Evolutionary conservation across 495 filamentous ascomycete species (phyloP), one percentile per base, ranked within the genome.

Genomic region (Penicillium salamii): DNA sequence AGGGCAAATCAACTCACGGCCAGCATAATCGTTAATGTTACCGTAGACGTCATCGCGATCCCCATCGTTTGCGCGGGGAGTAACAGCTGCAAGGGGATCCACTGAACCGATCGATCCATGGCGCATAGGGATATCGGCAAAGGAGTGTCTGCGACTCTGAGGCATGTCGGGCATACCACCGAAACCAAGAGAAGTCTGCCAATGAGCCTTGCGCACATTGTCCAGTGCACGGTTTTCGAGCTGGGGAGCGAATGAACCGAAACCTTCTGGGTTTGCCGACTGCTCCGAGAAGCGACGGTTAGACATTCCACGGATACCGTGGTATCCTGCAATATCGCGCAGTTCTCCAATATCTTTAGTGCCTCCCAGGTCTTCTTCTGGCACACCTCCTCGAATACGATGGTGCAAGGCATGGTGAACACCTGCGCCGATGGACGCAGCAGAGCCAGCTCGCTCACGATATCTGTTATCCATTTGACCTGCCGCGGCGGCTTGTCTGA

Each of bases 131-230:
- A 87, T 78, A 60, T 92, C 89, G n/a, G 91, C 92, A 65, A 98
- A 95, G n/a, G 93, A 97, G 68, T 98, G 93, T 3, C 93, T 85
- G 41, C 93, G 83, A 61, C 92, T 96, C 54, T 97, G 91, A 23
- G 88, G 81, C 14, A 84, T 72, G 43, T 92, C 88, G 15, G 71
- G 68, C 32, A 87, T 54, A 15, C 85, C 80, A 20, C 83, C 84
- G 61, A 95, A 96, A 0, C 87, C 88, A 17, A 90, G 82, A 6
- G 87, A 88, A 38, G 84, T 95, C 61, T 93, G 87, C 93, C 93
- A 98, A 51, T 87, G 83, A 13, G 82, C 85, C 62, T 88, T 91
- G 65, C 87, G 87, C 36, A 90, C 77, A 65, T 81, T 88, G 34
- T 90, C 89, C 11, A 91, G 63, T 36, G 85, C 86, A 52, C 87